Conservation (phyloP, 768 basidiomycete genomes). For the Dendrothele bispora region DNA sequence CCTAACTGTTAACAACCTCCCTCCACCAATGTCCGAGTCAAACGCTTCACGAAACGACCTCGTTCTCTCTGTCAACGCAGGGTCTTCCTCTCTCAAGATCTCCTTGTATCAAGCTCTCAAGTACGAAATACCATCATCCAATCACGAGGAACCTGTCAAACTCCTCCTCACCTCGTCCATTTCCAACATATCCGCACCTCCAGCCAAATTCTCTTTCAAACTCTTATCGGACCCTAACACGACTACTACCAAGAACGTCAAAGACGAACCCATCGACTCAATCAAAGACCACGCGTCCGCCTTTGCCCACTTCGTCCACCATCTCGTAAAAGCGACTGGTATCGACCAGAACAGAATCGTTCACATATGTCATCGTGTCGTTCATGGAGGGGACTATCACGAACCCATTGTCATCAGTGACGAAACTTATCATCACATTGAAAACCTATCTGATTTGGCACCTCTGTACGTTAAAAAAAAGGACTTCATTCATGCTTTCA, state of each 20-base stretch:
- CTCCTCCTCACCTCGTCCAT: constrained; percentile 53
- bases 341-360: constrained; percentile 45
- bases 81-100: constrained; percentile 85
- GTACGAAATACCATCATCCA: too few species aligned
- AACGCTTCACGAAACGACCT: constrained; percentile 22
- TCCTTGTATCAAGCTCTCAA: constrained; percentile 48
- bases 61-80: constrained; percentile 75
- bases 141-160: constrained; percentile 30
- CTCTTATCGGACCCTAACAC: constrained; percentile 8
- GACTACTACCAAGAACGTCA: constrained; percentile 34
- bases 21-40: too few species aligned
- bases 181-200: constrained; percentile 57
- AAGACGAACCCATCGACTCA: constrained; percentile 34
- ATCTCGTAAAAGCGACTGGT: constrained; percentile 39
- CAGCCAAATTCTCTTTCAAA: constrained; percentile 50
- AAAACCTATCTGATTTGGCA: constrained; percentile 74
- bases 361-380: constrained; percentile 75
- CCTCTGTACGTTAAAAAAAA: constrained; percentile 76
- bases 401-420: constrained; percentile 68
- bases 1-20: too few species aligned
- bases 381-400: constrained; percentile 84
- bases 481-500: too few species aligned
- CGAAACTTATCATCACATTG: constrained; percentile 70
- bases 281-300: constrained; percentile 63
- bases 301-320: constrained; percentile 58